phyloP scores from a whole-genome alignment of 192 early-diverging fungal species.

The Thamnidium elegans region DNA sequence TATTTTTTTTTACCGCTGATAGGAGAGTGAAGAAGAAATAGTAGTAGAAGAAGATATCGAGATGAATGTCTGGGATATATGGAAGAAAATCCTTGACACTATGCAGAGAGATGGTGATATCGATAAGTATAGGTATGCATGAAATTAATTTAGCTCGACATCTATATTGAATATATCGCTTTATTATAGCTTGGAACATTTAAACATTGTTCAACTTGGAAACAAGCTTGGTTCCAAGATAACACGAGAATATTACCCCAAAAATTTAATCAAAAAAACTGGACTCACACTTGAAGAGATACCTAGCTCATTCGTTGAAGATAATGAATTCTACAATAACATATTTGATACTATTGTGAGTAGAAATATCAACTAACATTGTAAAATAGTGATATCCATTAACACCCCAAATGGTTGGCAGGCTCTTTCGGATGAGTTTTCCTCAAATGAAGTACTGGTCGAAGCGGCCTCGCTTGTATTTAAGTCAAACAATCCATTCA shows the following conservation, averaged over 20 bases:
- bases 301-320: slow-evolving; percentile 9
- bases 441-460: slow-evolving; percentile 5
- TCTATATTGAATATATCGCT: slow-evolving; percentile 8
- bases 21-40: slow-evolving; percentile 10
- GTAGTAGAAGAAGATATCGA: slow-evolving; percentile 10
- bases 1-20: slow-evolving; percentile 6
- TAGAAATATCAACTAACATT: slow-evolving; percentile 11
- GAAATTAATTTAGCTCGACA: slow-evolving; percentile 5
- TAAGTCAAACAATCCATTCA: slow-evolving; percentile 8
- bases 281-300: slow-evolving; percentile 4
- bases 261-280: slow-evolving; percentile 10
- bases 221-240: slow-evolving; percentile 5
- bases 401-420: neutral
- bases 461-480: slow-evolving; percentile 1
- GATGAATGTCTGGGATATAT: slow-evolving; percentile 10
- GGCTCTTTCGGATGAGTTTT: slow-evolving; percentile 2
- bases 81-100: slow-evolving; percentile 10
- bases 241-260: slow-evolving; percentile 8
- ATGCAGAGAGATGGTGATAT: slow-evolving; percentile 8
- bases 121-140: slow-evolving; percentile 10
- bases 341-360: slow-evolving; percentile 14
- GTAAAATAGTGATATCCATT: neutral
- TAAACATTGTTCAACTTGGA: slow-evolving; percentile 1
- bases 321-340: slow-evolving; percentile 7
- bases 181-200: slow-evolving; percentile 3